Conservation (phyloP, 495 filamentous ascomycete species). For the Talaromyces trachyspermus region DNA sequence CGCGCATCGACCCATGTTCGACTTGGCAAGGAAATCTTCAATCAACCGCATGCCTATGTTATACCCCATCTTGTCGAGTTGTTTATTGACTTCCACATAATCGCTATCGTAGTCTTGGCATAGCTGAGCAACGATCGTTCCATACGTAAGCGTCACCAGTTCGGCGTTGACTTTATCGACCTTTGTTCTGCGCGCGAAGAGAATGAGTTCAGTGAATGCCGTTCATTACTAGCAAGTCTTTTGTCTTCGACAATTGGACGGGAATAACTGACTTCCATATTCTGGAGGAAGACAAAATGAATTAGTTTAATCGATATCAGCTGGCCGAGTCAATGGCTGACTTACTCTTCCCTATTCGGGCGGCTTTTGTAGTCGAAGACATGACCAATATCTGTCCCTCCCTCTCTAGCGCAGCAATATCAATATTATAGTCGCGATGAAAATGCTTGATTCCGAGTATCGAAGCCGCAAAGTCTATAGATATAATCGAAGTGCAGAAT, state of each 20-base stretch:
- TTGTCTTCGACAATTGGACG: conserved; percentile 2
- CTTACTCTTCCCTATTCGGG: conserved; percentile 97
- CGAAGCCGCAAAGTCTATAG: no score
- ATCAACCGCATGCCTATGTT: conserved; percentile 95
- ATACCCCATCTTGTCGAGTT: conserved; percentile 98
- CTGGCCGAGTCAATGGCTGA: conserved; percentile 14
- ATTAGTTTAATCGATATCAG: no score
- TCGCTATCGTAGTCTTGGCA: conserved; percentile 92
- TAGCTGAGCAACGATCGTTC: conserved; percentile 92
- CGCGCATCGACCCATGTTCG: conserved; percentile 76
- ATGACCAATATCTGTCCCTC: conserved; percentile 36
- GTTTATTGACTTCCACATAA: conserved; percentile 89
- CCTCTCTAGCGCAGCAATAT: not conserved
- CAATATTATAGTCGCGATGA: not conserved
- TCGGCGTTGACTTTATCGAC: conserved; percentile 81
- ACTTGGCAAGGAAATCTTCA: conserved; percentile 95
- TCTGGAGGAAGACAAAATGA: conserved; percentile 39
- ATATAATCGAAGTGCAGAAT: not conserved
- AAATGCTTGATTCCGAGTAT: not conserved
- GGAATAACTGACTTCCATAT: conserved; percentile 85
- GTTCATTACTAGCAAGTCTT: no score
- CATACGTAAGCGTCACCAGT: conserved; percentile 93
- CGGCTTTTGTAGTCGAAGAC: conserved; percentile 78
- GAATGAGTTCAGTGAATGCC: no score
- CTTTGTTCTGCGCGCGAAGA: conserved; percentile 40